phyloP scores from a whole-genome alignment of 2,329 filamentous ascomycete species.

The Blastomyces emzantsi region DNA sequence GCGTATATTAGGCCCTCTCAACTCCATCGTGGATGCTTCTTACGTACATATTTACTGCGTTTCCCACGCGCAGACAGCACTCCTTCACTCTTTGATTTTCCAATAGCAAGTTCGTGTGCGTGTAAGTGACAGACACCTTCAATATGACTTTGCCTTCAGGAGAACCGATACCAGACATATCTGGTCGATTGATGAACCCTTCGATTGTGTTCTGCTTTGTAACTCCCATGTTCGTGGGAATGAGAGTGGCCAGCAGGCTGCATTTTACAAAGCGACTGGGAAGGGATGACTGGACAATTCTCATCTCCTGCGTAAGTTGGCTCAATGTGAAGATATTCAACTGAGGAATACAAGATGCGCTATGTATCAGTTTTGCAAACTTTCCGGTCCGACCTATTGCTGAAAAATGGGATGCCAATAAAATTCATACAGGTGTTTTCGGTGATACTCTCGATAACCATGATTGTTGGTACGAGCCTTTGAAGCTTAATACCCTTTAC shows the following conservation, averaged over 20 bases:
- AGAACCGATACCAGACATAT: slow-evolving; percentile 1
- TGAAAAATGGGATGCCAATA: not conserved
- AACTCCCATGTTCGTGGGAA: not conserved
- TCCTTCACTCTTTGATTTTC: not conserved
- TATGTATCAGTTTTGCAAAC: not conserved
- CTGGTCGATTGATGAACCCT: not conserved
- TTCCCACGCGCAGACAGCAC: not conserved
- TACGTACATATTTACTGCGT: not conserved
- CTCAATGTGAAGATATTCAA: not conserved
- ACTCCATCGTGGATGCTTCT: not conserved
- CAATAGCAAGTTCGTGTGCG: not conserved
- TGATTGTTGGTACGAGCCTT: slow-evolving; percentile 1
- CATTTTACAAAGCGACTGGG: slow-evolving; percentile 4
- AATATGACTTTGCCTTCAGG: not conserved
- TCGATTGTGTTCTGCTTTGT: slow-evolving; percentile 2
- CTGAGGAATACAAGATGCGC: not conserved
- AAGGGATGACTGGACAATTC: slow-evolving; percentile 6
- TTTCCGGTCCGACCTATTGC: not conserved
- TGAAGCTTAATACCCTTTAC: not conserved
- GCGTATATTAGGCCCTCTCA: not conserved
- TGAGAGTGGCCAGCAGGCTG: not conserved
- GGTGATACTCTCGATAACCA: not conserved
- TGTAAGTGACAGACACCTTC: not conserved
- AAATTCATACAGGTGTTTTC: slow-evolving; percentile 1
- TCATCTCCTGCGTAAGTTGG: not conserved